Base-by-base conservation (phyloP, 1,284 basidiomycete genomes). In the Marasmius tenuissimus region DNA sequence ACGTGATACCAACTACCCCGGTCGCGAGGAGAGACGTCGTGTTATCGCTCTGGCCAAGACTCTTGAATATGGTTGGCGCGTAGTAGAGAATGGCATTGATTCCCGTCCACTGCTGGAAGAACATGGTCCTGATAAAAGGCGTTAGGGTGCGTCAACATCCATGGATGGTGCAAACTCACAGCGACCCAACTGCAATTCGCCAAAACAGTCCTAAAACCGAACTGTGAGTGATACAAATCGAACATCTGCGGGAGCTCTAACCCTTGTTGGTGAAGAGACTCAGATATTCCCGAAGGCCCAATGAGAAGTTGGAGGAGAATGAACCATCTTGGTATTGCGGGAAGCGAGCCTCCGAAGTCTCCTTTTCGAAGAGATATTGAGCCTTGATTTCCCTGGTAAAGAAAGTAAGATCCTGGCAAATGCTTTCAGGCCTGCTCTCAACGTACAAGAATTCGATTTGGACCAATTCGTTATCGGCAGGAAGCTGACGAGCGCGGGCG, bases 1-100 rank as follows among this genome's bases (percentile, higher is more conserved):
- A 87, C 84, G 85, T 88, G 68, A 94, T 85, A 53, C 92, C 92
- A 61, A 93, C 92, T 11, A 94, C 86, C 56, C 92, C 93, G 10
- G 92, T 94, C 1, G 92, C 90, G 38, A 94, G 80, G 1, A 93
- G 79, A 0, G 82, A 84, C 1, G 20, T 57, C 2, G 60, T 81
- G 67, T 83, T 87, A 1, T 86, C 86, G 0, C 77, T 81, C 49
- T 89, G 72, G 20, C 86, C 83, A 16, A 92, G 79, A 4, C 69
- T 66, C 53, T 76, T 50, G 78, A 92, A 91, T 63, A 92, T 89
- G 47, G 75, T 80, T 0, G 87, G 87, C 0, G 87, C 87, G 62
- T 89, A 90, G 72, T 89, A 89, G n/a, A 89, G 70, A 63, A 89
- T 86, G 4, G 85, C 85, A 65, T 88, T 88, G 63, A 87, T 78